phyloP scores from a whole-genome alignment of 2,329 filamentous ascomycete species.

The Alternaria metachromatica region DNA sequence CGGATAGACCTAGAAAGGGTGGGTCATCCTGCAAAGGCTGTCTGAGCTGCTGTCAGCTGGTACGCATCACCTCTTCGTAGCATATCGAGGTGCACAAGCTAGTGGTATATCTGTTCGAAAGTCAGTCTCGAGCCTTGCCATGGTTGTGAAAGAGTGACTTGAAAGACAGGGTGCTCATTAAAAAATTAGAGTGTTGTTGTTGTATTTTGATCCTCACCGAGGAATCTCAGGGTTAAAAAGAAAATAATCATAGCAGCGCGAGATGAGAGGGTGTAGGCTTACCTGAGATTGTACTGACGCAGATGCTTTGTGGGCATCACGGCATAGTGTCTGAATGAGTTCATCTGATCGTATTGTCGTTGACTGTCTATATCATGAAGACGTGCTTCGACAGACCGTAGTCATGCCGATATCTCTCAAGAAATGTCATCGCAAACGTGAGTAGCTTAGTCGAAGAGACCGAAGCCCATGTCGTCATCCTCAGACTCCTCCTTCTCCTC shows the following conservation, averaged over 20 bases:
- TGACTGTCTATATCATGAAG: constrained; percentile 41
- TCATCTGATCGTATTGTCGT: constrained; percentile 47
- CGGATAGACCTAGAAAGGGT: constrained; percentile 50
- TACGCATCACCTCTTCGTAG: constrained; percentile 5
- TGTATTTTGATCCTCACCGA: constrained; percentile 66
- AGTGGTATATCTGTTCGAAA: constrained; percentile 21
- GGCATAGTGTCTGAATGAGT: constrained; percentile 15
- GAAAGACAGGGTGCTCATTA: constrained; percentile 57
- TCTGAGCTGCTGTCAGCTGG: background rate
- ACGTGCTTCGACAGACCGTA: constrained; percentile 26
- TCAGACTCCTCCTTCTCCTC: constrained; percentile 65
- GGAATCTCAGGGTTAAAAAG: constrained; percentile 70
- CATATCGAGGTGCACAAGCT: background rate
- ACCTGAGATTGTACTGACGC: constrained; percentile 31
- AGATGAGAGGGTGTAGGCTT: constrained; percentile 34
- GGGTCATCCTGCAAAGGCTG: constrained; percentile 19
- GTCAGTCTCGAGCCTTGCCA: constrained; percentile 24
- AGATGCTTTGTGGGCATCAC: constrained; percentile 38
- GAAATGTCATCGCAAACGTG: constrained; percentile 24
- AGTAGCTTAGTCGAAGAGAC: constrained; percentile 60
- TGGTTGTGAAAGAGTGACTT: constrained; percentile 2
- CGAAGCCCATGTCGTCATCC: constrained; percentile 62
- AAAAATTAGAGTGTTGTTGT: constrained; percentile 76
- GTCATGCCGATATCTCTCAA: constrained; percentile 28
- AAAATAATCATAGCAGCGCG: constrained; percentile 62